phyloP scores from a whole-genome alignment of 495 filamentous ascomycete genomes.

The Lasiosphaeria hispida region DNA sequence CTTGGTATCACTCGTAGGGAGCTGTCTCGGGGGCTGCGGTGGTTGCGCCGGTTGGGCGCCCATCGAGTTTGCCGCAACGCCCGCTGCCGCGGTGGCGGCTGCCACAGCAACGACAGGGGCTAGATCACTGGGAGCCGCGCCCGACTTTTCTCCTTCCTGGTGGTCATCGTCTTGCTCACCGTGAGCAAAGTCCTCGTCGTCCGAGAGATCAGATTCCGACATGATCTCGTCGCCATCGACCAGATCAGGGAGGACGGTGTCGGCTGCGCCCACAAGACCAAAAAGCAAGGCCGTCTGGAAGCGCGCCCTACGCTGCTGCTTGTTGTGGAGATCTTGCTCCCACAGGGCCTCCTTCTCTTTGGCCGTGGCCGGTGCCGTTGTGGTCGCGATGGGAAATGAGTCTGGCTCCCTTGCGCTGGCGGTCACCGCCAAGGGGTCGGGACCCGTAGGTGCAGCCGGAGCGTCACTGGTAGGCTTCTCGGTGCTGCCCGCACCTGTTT shows the following conservation, averaged over 20 bases:
- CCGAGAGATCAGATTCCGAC: conserved; percentile 5
- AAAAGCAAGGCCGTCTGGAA: conserved; percentile 5
- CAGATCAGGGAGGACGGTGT: conserved; percentile 5
- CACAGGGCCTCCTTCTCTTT: not conserved
- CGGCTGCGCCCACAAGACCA: conserved; percentile 7
- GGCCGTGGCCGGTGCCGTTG: not conserved
- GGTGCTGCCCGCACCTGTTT: not conserved
- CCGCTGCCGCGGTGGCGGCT: not conserved
- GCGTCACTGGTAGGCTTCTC: not conserved
- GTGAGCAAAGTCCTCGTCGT: conserved; percentile 1
- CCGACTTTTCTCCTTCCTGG: not conserved
- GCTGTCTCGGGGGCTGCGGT: not conserved
- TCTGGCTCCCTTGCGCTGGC: not conserved
- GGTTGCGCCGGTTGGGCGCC: not conserved
- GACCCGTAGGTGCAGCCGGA: too few species aligned
- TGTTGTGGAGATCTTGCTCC: conserved; percentile 3
- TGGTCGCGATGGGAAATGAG: not conserved
- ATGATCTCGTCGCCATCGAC: conserved; percentile 13
- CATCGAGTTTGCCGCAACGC: not conserved
- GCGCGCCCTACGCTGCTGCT: conserved; percentile 1
- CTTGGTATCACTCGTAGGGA: not conserved
- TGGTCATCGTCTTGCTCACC: not conserved
- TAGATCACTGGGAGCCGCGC: not conserved
- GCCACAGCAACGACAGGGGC: not conserved
- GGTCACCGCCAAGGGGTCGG: not conserved